Base-by-base conservation (phyloP, 768 basidiomycete genomes). In the Boletus vermiculosoides region DNA sequence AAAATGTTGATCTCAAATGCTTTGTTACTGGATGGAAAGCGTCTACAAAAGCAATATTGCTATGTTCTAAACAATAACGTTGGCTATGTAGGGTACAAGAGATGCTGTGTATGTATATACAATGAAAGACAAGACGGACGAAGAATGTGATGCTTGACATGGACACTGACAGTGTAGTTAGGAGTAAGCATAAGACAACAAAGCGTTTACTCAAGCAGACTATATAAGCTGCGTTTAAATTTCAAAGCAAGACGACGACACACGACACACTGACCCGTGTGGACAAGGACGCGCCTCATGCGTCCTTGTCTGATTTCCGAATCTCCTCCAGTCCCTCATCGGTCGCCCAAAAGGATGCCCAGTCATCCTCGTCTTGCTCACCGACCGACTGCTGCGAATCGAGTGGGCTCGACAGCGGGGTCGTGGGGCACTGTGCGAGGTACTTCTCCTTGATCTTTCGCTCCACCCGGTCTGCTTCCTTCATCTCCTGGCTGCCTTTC, bases 261-360 rank as follows among this genome's bases (percentile, higher is more conserved):
- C 20, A 49, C 39, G 18, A 46, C 28, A 25, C n/a, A n/a, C n/a
- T n/a, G n/a, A n/a, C 23, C 10, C n/a, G 28, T 9, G 18, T 6
- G 6, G 20, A 12, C 33, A 20, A 31, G 28, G 22, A 53, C 7
- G 7, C 20, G 11, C 28, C 25, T 72, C 60, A 84, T 10, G 71
- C 80, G 58, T 87, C 85, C 71, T 91, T 91, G 55, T 79, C 78
- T 5, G 80, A 76, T 65, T 83, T 81, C 54, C 74, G 77, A 62
- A 91, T 88, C 73, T 92, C 89, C 49, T 86, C 84, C 50, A 85
- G 57, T 3, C 89, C 90, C 59, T 91, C 88, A 65, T 92, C 89
- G 50, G 79, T 78, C 34, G 77, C 76, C 89, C 90, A 91, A 66
- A 90, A 91, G 20, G 65, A 68, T 5, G 66, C 69, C 65, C 74